Percentiles rank a stretch among this genome's conserved stretches.
Conservation (phyloP, 2,329 filamentous ascomycete species). For the Penicillium sp. region DNA sequence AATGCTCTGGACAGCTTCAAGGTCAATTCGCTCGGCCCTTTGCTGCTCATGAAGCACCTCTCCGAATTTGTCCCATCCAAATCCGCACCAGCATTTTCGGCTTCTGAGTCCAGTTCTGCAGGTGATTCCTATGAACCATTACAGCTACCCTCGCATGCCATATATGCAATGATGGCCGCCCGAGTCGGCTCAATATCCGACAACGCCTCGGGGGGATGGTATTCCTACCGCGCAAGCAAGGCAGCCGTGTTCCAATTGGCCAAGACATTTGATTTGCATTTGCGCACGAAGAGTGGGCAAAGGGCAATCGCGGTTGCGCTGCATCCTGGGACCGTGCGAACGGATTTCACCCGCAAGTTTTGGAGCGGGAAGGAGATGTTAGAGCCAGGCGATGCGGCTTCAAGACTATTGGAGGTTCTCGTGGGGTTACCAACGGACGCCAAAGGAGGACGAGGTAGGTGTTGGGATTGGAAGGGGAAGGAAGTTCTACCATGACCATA, state of each 20-base stretch:
- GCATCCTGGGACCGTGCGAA: constrained; percentile 80
- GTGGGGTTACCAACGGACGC: constrained; percentile 37
- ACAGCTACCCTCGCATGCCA: constrained; percentile 55
- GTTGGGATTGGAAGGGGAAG: constrained; percentile 68
- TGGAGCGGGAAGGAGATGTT: constrained; percentile 71
- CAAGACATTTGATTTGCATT: constrained; percentile 68
- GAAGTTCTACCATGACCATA: constrained; percentile 56
- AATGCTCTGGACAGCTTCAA: constrained; percentile 67
- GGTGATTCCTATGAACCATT: constrained; percentile 3
- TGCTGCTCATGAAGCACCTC: constrained; percentile 77
- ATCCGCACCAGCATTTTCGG: constrained; percentile 41
- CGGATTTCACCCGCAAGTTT: constrained; percentile 68
- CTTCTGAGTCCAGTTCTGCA: constrained; percentile 12
- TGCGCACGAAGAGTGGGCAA: constrained; percentile 57
- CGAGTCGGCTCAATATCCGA: constrained; percentile 73
- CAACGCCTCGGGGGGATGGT: constrained; percentile 76
- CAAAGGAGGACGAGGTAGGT: constrained; percentile 58
- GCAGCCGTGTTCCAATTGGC: constrained; percentile 69
- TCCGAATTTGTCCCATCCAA: constrained; percentile 65
- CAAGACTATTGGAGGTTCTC: constrained; percentile 62
- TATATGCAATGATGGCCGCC: constrained; percentile 74
- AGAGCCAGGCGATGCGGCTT: constrained; percentile 63
- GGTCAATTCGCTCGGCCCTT: constrained; percentile 70
- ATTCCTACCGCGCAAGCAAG: constrained; percentile 75
- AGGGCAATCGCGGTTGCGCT: constrained; percentile 68